These are phyloP conservation scores for Annulohypoxylon nitens DNA, from an alignment of 495 filamentous ascomycete genomes.

Conservation along the genomic window DNA sequence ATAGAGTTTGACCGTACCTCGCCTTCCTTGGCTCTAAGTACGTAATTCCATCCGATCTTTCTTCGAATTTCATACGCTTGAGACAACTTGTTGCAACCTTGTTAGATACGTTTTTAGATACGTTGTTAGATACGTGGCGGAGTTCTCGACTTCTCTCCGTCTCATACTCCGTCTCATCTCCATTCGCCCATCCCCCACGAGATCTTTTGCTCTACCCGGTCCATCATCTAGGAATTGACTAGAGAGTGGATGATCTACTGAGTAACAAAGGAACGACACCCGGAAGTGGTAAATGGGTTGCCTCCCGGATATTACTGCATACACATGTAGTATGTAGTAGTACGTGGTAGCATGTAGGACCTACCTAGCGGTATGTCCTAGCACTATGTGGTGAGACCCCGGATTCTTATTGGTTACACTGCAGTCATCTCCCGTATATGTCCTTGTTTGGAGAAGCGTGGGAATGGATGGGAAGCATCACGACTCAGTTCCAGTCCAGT, in stretches of 20 bases:
- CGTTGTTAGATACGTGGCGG: slow-evolving; percentile 18
- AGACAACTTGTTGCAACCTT: slow-evolving; percentile 14
- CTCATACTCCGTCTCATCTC: slow-evolving; percentile 18
- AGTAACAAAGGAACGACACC: slow-evolving; percentile 28
- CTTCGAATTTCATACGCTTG: slow-evolving; percentile 19
- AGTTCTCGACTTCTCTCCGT: slow-evolving; percentile 11
- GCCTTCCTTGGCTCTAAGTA: slow-evolving; percentile 35
- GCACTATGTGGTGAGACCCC: slow-evolving; percentile 16
- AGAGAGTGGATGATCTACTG: slow-evolving; percentile 8
- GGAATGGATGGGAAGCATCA: slow-evolving; percentile 13
- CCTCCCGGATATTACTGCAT: slow-evolving; percentile 31
- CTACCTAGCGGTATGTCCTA: no score
- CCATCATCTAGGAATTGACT: not conserved
- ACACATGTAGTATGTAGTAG: no score
- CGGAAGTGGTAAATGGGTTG: slow-evolving; percentile 38
- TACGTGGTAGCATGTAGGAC: no score
- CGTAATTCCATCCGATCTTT: slow-evolving; percentile 41
- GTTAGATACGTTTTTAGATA: slow-evolving; percentile 25
- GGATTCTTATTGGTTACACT: slow-evolving; percentile 35
- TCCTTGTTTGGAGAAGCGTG: slow-evolving; percentile 11
- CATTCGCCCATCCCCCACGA: slow-evolving; percentile 6
- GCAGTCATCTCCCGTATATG: slow-evolving; percentile 19
- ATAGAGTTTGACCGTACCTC: slow-evolving; percentile 24
- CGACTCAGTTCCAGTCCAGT: slow-evolving; percentile 13
- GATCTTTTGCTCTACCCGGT: not conserved